Evolutionary conservation across 2,329 filamentous ascomycete species (phyloP).

Genomic region (Kalmusia sp.): DNA sequence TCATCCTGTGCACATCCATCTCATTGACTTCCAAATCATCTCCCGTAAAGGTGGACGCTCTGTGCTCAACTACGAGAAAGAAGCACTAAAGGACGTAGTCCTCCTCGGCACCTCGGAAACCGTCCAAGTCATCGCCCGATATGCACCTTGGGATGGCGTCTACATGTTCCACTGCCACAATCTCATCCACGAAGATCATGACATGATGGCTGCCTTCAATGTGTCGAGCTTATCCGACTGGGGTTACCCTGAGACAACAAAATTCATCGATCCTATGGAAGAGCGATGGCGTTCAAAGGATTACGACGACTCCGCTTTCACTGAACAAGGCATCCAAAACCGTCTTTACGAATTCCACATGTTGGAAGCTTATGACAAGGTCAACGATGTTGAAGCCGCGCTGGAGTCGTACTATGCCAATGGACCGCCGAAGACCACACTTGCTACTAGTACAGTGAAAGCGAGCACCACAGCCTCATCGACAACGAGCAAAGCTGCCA

Average conservation of each 20-base stretch:
- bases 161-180: constrained; percentile 60
- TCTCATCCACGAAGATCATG: constrained; percentile 54
- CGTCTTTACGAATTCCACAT: constrained; percentile 33
- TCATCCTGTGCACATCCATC: constrained; percentile 64
- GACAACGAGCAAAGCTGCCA: neutral
- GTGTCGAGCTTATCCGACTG: constrained; percentile 43
- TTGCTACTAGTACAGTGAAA: constrained; percentile 13
- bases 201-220: constrained; percentile 56
- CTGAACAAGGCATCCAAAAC: constrained; percentile 26
- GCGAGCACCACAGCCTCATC: neutral
- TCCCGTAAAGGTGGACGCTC: constrained; percentile 53
- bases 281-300: constrained; percentile 33
- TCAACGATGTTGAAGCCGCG: constrained; percentile 29
- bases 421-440: constrained; percentile 24
- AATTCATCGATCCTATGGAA: constrained; percentile 43
- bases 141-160: constrained; percentile 54
- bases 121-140: constrained; percentile 40
- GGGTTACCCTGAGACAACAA: constrained; percentile 44
- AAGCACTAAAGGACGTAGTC: constrained; percentile 65
- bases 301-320: constrained; percentile 27
- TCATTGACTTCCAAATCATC: constrained; percentile 65
- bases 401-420: constrained; percentile 38
- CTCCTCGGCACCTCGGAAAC: constrained; percentile 60
- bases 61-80: constrained; percentile 61
- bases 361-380: constrained; percentile 38